Percentiles rank a stretch among this genome's conserved stretches.
Conservation (phyloP, 495 filamentous ascomycete species). For the Aspergillus sclerotioniger region DNA sequence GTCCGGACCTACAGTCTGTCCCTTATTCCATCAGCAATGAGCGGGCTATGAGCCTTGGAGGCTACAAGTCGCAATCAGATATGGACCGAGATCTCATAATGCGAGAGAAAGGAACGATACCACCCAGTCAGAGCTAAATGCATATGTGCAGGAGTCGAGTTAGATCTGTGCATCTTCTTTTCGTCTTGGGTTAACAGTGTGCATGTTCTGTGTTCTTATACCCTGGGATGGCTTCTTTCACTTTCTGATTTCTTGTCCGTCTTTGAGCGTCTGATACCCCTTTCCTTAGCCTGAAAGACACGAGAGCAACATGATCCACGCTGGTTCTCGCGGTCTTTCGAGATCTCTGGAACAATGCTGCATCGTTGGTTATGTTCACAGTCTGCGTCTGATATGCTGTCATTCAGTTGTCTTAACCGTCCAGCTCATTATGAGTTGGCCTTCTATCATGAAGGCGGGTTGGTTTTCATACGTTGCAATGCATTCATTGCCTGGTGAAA, state of each 20-base stretch:
- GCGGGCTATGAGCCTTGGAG: constrained; percentile 27
- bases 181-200: constrained; percentile 2
- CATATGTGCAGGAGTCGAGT: background rate
- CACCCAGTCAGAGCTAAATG: constrained; percentile 5
- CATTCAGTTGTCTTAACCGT: background rate
- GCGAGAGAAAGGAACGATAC: constrained; percentile 24
- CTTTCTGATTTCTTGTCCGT: constrained; percentile 2
- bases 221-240: constrained; percentile 12
- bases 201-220: constrained; percentile 10
- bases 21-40: constrained; percentile 25
- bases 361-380: background rate
- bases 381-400: background rate
- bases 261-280: constrained; percentile 3
- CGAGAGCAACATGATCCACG: background rate
- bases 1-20: constrained; percentile 28
- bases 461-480: background rate
- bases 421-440: background rate
- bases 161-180: background rate
- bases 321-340: background rate
- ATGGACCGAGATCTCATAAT: constrained; percentile 30
- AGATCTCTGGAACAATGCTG: background rate
- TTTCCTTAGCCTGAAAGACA: background rate
- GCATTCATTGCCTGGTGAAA: no score
- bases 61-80: constrained; percentile 30
- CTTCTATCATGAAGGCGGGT: background rate